Evolutionary conservation across 2,329 filamentous ascomycete species (phyloP).

Genomic region (Cytospora paraplurivora): DNA sequence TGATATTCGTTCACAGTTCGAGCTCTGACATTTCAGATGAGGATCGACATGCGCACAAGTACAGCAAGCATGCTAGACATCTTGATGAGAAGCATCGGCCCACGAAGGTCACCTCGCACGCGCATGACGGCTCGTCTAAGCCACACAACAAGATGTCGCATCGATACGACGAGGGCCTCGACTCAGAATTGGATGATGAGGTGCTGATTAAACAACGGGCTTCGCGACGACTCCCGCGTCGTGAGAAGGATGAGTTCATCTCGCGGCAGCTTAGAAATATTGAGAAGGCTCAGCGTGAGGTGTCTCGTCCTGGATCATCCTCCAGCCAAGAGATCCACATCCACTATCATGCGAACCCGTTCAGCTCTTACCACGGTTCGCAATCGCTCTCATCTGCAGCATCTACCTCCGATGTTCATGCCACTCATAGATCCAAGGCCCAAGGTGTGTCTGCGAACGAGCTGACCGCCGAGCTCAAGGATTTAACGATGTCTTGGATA

Average conservation of each 20-base stretch:
- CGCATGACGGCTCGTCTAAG: not conserved
- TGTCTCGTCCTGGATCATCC: slow-evolving; percentile 16
- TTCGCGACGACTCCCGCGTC: slow-evolving; percentile 2
- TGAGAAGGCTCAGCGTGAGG: slow-evolving; percentile 20
- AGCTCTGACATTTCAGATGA: slow-evolving; percentile 17
- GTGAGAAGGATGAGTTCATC: slow-evolving; percentile 2
- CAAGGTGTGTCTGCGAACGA: not conserved
- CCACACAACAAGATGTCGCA: slow-evolving; percentile 7
- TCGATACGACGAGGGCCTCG: slow-evolving; percentile 1
- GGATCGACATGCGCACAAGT: slow-evolving; percentile 15
- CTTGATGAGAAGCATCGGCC: not conserved
- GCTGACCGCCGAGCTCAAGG: slow-evolving; percentile 17
- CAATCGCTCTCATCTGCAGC: slow-evolving; percentile 1
- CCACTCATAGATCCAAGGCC: slow-evolving; percentile 9
- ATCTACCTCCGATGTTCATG: not conserved
- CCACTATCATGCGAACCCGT: slow-evolving; percentile 22
- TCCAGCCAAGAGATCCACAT: slow-evolving; percentile 24
- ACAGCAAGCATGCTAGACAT: slow-evolving; percentile 15
- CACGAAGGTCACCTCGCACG: not conserved
- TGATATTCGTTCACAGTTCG: slow-evolving; percentile 7
- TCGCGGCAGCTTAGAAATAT: slow-evolving; percentile 15
- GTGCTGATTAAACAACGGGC: slow-evolving; percentile 1
- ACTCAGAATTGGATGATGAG: slow-evolving; percentile 22
- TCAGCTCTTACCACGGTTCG: slow-evolving; percentile 3
- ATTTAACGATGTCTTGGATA: slow-evolving; percentile 9